These are phyloP conservation scores for Rhizophagus clarus DNA, from an alignment of 192 early-diverging fungal species.

Conservation along the genomic window DNA sequence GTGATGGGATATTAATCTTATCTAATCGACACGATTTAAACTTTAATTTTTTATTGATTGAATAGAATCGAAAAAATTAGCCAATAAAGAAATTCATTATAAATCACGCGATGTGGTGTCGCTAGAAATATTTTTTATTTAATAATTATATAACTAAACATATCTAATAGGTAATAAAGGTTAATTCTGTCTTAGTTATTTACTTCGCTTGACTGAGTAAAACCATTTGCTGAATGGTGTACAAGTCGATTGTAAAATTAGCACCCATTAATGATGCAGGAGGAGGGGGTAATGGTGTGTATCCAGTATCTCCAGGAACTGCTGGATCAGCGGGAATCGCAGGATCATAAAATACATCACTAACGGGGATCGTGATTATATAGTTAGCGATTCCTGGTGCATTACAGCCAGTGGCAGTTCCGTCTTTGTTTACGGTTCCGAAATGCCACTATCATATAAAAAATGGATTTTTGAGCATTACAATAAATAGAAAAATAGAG, in stretches of 20 bases:
- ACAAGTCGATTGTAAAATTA: slow-evolving; percentile 25
- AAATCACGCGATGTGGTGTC: too few relatives aligned
- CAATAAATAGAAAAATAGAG: background rate
- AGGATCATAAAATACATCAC: slow-evolving; percentile 28
- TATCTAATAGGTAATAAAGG: too few relatives aligned
- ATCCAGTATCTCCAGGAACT: too few relatives aligned
- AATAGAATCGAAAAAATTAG: too few relatives aligned
- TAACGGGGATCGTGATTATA: slow-evolving; percentile 28
- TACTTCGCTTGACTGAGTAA: background rate
- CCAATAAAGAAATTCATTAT: too few relatives aligned
- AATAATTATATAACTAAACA: too few relatives aligned
- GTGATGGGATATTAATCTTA: too few relatives aligned
- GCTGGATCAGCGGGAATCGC: slow-evolving; percentile 21
- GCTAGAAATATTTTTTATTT: too few relatives aligned
- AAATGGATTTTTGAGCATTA: slow-evolving; percentile 4
- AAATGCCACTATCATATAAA: too few relatives aligned
- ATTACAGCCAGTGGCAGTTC: slow-evolving; percentile 18
- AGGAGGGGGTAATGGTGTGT: slow-evolving; percentile 15
- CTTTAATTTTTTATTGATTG: too few relatives aligned
- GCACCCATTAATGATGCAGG: slow-evolving; percentile 14
- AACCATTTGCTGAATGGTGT: slow-evolving; percentile 10
- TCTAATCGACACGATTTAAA: too few relatives aligned
- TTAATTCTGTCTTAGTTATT: too few relatives aligned
- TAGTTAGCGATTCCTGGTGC: slow-evolving; percentile 7
- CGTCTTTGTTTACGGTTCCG: slow-evolving; percentile 26